These are phyloP conservation scores for Lachnellula arida DNA, from an alignment of 2,329 filamentous ascomycete species.

Conservation along the genomic window DNA sequence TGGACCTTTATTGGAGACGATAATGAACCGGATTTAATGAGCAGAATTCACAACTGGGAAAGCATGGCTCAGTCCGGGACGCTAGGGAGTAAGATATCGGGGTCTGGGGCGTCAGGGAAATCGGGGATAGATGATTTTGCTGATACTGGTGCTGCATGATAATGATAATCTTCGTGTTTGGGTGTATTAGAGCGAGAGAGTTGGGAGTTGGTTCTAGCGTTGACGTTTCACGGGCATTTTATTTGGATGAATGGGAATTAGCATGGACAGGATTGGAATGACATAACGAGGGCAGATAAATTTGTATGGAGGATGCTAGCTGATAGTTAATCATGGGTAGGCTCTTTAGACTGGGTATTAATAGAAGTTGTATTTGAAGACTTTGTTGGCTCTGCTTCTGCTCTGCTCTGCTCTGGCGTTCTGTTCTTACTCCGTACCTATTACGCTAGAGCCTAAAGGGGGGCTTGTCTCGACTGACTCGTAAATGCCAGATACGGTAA, in stretches of 20 bases:
- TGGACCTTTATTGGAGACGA: slow-evolving; percentile 80
- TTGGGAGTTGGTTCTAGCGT: not conserved
- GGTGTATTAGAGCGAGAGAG: not conserved
- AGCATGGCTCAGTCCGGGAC: slow-evolving; percentile 24
- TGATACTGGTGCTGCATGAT: not conserved
- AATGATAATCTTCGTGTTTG: not conserved
- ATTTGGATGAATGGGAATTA: not conserved
- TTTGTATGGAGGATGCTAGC: not conserved
- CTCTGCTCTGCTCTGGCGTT: too few species aligned
- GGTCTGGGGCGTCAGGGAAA: slow-evolving; percentile 12
- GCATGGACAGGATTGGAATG: not conserved
- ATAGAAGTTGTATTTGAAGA: slow-evolving; percentile 3
- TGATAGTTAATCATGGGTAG: not conserved
- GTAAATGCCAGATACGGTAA: too few species aligned
- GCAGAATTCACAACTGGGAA: slow-evolving; percentile 31
- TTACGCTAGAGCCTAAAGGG: too few species aligned
- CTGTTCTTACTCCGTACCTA: too few species aligned
- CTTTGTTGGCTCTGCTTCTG: not conserved
- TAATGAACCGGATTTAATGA: slow-evolving; percentile 29
- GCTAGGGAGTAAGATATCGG: slow-evolving; percentile 12
- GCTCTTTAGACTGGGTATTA: slow-evolving; percentile 1
- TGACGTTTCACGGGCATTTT: not conserved
- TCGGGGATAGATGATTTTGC: slow-evolving; percentile 5
- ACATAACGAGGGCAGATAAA: not conserved
- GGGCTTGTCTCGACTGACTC: too few species aligned